phyloP scores from a whole-genome alignment of 306 rosid species.

The Morella rubra region DNA sequence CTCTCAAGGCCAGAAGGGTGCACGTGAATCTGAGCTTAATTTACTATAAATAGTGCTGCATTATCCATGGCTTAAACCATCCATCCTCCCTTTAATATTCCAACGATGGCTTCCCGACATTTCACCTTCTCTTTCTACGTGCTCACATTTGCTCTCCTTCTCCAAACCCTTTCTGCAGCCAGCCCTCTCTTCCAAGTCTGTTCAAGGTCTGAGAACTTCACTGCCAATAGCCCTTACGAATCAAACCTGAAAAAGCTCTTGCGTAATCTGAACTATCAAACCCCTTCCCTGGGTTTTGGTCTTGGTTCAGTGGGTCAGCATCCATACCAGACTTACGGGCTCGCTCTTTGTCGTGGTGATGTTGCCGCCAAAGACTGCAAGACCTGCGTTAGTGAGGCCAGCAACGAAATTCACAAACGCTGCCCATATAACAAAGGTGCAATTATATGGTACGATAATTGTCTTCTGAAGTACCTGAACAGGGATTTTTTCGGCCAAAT shows the following conservation, averaged over 20 bases:
- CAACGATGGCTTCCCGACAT: background rate
- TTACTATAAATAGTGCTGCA: too few relatives aligned
- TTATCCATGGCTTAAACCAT: too few relatives aligned
- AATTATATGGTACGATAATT: background rate
- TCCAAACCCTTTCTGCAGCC: background rate
- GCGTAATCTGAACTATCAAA: background rate
- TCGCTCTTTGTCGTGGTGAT: background rate
- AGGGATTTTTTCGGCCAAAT: background rate
- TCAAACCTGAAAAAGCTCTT: slow-evolving; percentile 2
- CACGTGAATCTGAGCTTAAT: too few relatives aligned
- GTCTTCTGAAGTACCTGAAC: background rate
- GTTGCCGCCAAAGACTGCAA: background rate
- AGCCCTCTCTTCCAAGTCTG: slow-evolving; percentile 12
- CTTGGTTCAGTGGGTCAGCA: background rate
- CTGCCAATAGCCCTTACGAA: background rate
- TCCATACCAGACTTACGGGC: background rate
- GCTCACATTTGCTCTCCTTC: background rate
- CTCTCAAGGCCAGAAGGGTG: too few relatives aligned
- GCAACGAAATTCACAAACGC: background rate
- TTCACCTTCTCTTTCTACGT: background rate
- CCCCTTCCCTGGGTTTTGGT: slow-evolving; percentile 9
- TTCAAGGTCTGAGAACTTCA: slow-evolving; percentile 8
- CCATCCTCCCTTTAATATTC: background rate
- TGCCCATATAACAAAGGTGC: slow-evolving; percentile 6
- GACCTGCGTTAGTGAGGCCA: background rate